Evolutionary conservation across 2,329 filamentous ascomycete genomes (phyloP).

Genomic region (Nothopassalora personata): DNA sequence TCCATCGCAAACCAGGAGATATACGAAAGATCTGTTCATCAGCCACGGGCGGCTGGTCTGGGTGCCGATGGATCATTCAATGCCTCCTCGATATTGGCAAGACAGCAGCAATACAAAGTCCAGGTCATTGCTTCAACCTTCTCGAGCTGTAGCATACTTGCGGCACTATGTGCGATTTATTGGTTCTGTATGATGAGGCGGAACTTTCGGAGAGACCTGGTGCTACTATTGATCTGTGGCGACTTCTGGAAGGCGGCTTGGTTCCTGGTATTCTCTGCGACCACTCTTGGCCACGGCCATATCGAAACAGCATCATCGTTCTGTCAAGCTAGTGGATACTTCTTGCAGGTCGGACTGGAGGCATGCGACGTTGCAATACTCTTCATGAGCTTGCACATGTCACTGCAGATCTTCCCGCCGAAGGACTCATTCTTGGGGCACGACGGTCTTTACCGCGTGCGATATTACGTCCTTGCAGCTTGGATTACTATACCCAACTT

Average conservation of each 20-base stretch:
- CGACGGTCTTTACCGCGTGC: slow-evolving; percentile 64
- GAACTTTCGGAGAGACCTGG: slow-evolving; percentile 68
- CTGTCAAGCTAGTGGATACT: slow-evolving; percentile 29
- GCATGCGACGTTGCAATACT: slow-evolving; percentile 58
- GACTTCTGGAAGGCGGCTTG: slow-evolving; percentile 66
- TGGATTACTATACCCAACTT: slow-evolving; percentile 56
- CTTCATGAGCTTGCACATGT: slow-evolving; percentile 68
- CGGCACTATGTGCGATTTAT: slow-evolving; percentile 56
- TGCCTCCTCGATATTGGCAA: slow-evolving; percentile 14
- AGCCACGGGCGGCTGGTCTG: not conserved
- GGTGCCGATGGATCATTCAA: slow-evolving; percentile 18
- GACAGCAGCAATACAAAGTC: slow-evolving; percentile 22
- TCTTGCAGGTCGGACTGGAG: slow-evolving; percentile 25
- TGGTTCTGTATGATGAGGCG: slow-evolving; percentile 71
- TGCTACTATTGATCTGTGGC: slow-evolving; percentile 67
- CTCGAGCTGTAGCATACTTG: slow-evolving; percentile 50
- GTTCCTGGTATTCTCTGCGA: slow-evolving; percentile 61
- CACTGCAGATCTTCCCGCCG: slow-evolving; percentile 64
- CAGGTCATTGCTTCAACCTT: slow-evolving; percentile 33
- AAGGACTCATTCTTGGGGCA: slow-evolving; percentile 39
- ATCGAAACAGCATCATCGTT: slow-evolving; percentile 14
- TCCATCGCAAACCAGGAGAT: not conserved
- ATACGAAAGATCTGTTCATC: not conserved
- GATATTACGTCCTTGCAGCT: slow-evolving; percentile 53
- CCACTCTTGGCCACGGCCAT: slow-evolving; percentile 50